phyloP scores from a whole-genome alignment of 331 rosid genomes.

The Telfairia occidentalis region DNA sequence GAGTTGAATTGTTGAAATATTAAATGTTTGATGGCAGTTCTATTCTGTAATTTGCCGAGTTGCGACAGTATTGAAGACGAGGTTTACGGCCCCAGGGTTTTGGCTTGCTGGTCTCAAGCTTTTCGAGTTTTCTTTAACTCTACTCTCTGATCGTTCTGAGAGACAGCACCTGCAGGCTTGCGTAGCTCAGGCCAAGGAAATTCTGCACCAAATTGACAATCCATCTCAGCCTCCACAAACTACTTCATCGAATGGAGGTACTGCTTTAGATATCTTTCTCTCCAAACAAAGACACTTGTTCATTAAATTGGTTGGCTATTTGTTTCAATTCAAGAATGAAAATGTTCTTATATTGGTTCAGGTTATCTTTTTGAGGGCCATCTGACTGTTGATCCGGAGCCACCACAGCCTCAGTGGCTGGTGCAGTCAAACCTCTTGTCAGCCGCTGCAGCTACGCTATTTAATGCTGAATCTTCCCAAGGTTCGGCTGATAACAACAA shows the following conservation, averaged over 20 bases:
- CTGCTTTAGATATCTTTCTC: background rate
- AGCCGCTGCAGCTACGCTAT: slow-evolving; percentile 52
- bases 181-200: slow-evolving; percentile 56
- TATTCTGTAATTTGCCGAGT: slow-evolving; percentile 60
- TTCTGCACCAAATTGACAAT: slow-evolving; percentile 40
- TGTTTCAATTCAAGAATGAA: background rate
- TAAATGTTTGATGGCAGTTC: slow-evolving; percentile 29
- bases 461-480: slow-evolving; percentile 56
- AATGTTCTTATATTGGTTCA: slow-evolving; percentile 18
- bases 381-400: slow-evolving; percentile 85
- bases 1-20: slow-evolving; percentile 4
- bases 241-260: slow-evolving; percentile 32
- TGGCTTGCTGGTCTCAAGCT: slow-evolving; percentile 77
- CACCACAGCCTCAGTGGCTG: slow-evolving; percentile 88
- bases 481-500: slow-evolving; percentile 21
- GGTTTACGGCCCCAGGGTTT: slow-evolving; percentile 76
- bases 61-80: slow-evolving; percentile 69
- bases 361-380: slow-evolving; percentile 96
- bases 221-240: slow-evolving; percentile 30
- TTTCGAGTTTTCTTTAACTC: slow-evolving; percentile 44
- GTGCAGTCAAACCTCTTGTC: slow-evolving; percentile 62
- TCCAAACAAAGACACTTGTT: background rate
- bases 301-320: slow-evolving; percentile 3
- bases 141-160: slow-evolving; percentile 51
- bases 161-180: slow-evolving; percentile 41